Conservation (phyloP, 2,329 filamentous ascomycete species). For the Cytospora paraplurivora region DNA sequence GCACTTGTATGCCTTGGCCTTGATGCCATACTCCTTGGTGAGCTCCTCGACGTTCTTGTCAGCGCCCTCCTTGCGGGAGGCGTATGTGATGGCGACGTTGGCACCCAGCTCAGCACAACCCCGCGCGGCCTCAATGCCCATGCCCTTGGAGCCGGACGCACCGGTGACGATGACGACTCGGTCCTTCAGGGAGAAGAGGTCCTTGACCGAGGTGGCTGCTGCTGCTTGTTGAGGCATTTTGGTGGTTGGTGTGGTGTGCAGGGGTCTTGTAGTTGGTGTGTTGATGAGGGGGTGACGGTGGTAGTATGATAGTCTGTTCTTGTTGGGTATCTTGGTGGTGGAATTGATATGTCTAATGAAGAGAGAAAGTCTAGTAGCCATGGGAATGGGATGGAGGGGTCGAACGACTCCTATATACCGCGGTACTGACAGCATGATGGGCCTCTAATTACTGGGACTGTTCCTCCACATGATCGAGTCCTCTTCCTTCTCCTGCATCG, state of each 20-base stretch:
- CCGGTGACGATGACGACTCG: conserved; percentile 71
- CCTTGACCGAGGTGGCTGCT: conserved; percentile 57
- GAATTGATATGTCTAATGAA: conserved; percentile 9
- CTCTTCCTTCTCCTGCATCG: not conserved
- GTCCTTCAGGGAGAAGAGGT: conserved; percentile 70
- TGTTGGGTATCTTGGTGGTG: conserved; percentile 12
- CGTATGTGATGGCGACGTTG: conserved; percentile 69
- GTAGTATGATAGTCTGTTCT: not conserved
- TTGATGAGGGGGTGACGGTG: not conserved
- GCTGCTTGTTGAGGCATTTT: conserved; percentile 61
- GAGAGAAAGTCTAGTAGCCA: conserved; percentile 2
- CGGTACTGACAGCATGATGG: no score
- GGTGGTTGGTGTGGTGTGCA: conserved; percentile 19
- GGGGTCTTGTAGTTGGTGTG: not conserved
- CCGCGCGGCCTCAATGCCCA: conserved; percentile 68
- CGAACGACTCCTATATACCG: conserved; percentile 8
- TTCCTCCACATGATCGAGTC: not conserved
- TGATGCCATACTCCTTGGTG: conserved; percentile 64
- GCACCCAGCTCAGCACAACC: conserved; percentile 70
- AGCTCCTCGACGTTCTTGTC: conserved; percentile 66
- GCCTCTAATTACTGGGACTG: no score
- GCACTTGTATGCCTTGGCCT: conserved; percentile 63
- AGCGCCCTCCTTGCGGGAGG: conserved; percentile 67
- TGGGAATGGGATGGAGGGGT: not conserved
- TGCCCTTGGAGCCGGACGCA: conserved; percentile 67